These are phyloP conservation scores for Helotiales sp. DNA, from an alignment of 2,329 filamentous ascomycete species.

Conservation along the genomic window DNA sequence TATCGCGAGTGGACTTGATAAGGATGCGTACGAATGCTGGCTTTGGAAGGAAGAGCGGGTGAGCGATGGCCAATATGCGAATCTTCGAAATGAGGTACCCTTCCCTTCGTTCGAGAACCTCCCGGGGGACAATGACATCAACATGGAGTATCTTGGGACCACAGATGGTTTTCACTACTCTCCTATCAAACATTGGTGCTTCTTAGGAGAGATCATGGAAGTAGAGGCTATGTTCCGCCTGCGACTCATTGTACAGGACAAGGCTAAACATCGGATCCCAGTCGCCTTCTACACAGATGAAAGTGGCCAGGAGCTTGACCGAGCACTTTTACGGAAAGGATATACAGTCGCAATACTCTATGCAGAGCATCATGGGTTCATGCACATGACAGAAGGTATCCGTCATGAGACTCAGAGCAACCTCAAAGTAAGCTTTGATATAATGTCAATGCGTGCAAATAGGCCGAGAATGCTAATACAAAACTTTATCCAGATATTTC, in stretches of 20 bases:
- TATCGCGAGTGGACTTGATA: slow-evolving; percentile 18
- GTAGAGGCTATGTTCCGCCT: slow-evolving; percentile 30
- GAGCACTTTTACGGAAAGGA: slow-evolving; percentile 23
- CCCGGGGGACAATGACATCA: slow-evolving; percentile 23
- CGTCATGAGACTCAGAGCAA: slow-evolving; percentile 27
- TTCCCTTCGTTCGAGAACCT: slow-evolving; percentile 33
- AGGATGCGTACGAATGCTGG: slow-evolving; percentile 25
- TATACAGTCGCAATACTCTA: slow-evolving; percentile 34
- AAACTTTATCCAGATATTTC: slow-evolving; percentile 29
- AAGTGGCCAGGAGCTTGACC: slow-evolving; percentile 37
- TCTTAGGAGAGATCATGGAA: slow-evolving; percentile 33
- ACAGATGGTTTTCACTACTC: slow-evolving; percentile 16
- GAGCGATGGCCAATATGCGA: slow-evolving; percentile 14
- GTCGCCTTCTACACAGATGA: slow-evolving; percentile 40
- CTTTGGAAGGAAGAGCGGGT: neutral
- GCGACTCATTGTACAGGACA: slow-evolving; percentile 38
- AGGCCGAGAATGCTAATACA: neutral
- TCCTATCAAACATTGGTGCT: slow-evolving; percentile 32
- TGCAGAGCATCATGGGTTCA: slow-evolving; percentile 24
- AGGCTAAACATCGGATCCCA: slow-evolving; percentile 34
- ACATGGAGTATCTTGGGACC: slow-evolving; percentile 26
- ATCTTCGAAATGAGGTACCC: slow-evolving; percentile 31
- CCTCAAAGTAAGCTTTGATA: slow-evolving; percentile 29
- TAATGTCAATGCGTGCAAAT: neutral
- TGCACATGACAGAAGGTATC: slow-evolving; percentile 20